These are phyloP conservation scores for Paraurostyla sp. DNA, from an alignment of 73 alveolate genomes.

Conservation along the genomic window DNA sequence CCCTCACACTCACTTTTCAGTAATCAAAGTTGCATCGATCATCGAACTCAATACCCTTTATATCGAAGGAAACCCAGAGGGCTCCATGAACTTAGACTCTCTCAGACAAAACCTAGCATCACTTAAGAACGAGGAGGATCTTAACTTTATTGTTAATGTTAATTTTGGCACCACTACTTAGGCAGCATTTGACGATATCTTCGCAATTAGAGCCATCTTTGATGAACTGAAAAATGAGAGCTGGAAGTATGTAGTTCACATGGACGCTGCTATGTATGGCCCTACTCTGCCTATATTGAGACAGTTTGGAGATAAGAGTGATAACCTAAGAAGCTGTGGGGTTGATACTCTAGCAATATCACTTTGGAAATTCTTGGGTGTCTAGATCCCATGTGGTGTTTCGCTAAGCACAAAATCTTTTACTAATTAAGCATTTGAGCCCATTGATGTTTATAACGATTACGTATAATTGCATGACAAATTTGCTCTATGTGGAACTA, in stretches of 20 bases:
- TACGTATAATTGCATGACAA: not conserved
- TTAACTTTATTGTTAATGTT: not conserved
- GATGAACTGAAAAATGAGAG: not conserved
- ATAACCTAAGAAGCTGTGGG: not conserved
- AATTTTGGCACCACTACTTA: constrained; percentile 19
- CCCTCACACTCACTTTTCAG: constrained; percentile 14
- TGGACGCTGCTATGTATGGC: constrained; percentile 45
- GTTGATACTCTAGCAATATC: constrained; percentile 30
- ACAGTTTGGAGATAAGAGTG: constrained; percentile 16
- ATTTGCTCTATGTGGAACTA: not conserved
- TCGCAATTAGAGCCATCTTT: not conserved
- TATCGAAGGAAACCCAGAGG: constrained; percentile 10
- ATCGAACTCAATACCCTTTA: constrained; percentile 16
- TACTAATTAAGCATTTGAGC: not conserved
- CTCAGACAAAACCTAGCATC: not conserved
- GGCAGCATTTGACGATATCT: constrained; percentile 29
- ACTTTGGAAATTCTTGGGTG: constrained; percentile 35
- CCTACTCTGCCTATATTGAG: constrained; percentile 12
- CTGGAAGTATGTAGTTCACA: constrained; percentile 12
- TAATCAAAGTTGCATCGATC: constrained; percentile 22
- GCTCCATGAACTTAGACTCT: constrained; percentile 18
- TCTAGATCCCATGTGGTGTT: constrained; percentile 27
- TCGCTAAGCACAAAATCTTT: not conserved
- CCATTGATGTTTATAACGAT: not conserved
- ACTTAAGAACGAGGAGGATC: not conserved